Conservation (phyloP, 768 basidiomycete genomes). For the Leccinum subtestaceum region DNA sequence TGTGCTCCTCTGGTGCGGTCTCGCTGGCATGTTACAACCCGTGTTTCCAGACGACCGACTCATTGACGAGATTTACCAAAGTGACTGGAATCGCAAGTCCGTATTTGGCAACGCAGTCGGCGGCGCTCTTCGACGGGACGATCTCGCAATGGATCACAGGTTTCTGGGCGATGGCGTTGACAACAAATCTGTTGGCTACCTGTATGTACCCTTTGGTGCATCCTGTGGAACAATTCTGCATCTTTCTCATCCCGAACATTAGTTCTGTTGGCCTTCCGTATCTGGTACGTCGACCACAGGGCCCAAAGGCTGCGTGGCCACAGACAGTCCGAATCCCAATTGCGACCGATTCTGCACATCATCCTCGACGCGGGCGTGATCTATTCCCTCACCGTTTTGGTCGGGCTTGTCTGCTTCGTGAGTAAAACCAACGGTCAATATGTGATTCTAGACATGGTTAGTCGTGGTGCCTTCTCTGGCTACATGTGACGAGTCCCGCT, state of each 20-base stretch:
- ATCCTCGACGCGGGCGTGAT: not conserved
- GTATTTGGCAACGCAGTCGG: constrained; percentile 8
- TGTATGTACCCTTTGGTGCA: not conserved
- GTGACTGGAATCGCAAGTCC: constrained; percentile 15
- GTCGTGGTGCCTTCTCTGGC: too few species aligned
- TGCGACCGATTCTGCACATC: not conserved
- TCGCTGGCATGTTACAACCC: not conserved
- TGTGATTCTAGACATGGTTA: too few species aligned
- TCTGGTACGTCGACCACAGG: not conserved
- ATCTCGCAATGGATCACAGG: not conserved
- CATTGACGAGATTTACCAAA: not conserved
- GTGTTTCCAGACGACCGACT: not conserved
- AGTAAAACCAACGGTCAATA: too few species aligned
- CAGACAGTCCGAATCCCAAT: not conserved
- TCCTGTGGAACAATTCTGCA: not conserved
- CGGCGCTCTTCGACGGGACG: not conserved
- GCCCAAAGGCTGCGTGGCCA: not conserved
- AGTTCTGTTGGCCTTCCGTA: not conserved
- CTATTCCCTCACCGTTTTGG: too few species aligned
- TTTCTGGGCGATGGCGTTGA: constrained; percentile 1
- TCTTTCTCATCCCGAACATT: too few species aligned
- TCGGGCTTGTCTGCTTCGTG: too few species aligned
- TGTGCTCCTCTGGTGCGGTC: not conserved
- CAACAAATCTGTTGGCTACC: constrained; percentile 1
- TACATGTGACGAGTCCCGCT: too few species aligned